A percentile compares a stretch with the other conserved stretches of the same genome.
Conservation (phyloP, 306 rosid genomes). For the Castanea mollissima region DNA sequence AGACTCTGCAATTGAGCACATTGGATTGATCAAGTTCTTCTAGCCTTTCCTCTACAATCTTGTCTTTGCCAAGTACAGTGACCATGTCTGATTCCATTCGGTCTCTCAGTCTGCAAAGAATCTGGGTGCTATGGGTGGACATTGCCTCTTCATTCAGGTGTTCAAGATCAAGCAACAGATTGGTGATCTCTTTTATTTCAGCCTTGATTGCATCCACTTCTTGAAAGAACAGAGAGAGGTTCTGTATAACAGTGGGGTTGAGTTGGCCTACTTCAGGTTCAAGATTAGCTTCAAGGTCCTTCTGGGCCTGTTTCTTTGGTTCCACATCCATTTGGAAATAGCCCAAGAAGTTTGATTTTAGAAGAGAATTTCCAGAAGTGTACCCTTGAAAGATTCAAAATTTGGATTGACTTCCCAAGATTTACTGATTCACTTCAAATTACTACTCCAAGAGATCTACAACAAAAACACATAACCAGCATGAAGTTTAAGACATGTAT, state of each 20-base stretch:
- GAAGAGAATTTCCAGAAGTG: slow-evolving; percentile 12
- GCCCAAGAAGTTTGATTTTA: slow-evolving; percentile 10
- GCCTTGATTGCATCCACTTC: slow-evolving; percentile 62
- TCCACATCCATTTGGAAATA: slow-evolving; percentile 45
- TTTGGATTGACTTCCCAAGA: slow-evolving; percentile 40
- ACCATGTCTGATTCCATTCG: slow-evolving; percentile 73
- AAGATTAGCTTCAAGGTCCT: slow-evolving; percentile 49
- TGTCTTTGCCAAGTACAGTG: slow-evolving; percentile 72
- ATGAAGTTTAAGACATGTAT: background rate
- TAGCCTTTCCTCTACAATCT: slow-evolving; percentile 51
- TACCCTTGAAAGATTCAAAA: slow-evolving; percentile 51
- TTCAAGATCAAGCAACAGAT: slow-evolving; percentile 81
- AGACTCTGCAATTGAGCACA: slow-evolving; percentile 36
- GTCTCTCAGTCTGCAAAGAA: slow-evolving; percentile 79
- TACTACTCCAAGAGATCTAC: slow-evolving; percentile 32
- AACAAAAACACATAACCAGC: slow-evolving; percentile 12
- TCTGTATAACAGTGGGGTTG: slow-evolving; percentile 56
- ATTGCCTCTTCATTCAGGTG: slow-evolving; percentile 69
- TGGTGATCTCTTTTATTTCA: slow-evolving; percentile 86
- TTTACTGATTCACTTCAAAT: background rate
- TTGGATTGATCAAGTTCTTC: slow-evolving; percentile 71
- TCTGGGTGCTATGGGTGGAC: slow-evolving; percentile 74
- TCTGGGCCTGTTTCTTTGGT: slow-evolving; percentile 66
- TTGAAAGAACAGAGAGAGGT: slow-evolving; percentile 70
- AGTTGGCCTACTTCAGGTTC: slow-evolving; percentile 64